Evolutionary conservation across 176 grass and related monocot species (phyloP).

Genomic region (Avena eriantha): DNA sequence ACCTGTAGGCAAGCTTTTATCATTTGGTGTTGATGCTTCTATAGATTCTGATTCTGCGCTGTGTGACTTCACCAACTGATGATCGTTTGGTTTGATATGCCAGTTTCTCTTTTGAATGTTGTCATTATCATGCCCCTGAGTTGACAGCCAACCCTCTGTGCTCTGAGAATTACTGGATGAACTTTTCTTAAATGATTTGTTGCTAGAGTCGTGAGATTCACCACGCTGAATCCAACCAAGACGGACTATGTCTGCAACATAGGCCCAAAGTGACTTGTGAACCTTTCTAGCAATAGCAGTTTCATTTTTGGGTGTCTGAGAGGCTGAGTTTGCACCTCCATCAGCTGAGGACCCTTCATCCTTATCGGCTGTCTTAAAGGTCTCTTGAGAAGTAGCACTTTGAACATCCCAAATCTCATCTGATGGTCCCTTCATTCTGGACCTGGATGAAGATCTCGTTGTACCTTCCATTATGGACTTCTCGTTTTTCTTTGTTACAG

Average conservation of each 20-base stretch:
- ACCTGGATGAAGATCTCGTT: slow-evolving; percentile 56
- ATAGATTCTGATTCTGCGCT: slow-evolving; percentile 45
- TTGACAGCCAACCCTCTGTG: slow-evolving; percentile 84
- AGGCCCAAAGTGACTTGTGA: slow-evolving; percentile 82
- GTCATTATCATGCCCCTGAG: slow-evolving; percentile 64
- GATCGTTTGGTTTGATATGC: slow-evolving; percentile 38
- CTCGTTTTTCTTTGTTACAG: slow-evolving; percentile 44
- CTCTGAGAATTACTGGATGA: slow-evolving; percentile 79
- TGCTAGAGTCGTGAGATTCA: slow-evolving; percentile 58
- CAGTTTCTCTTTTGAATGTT: slow-evolving; percentile 52
- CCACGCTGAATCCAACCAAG: slow-evolving; percentile 73
- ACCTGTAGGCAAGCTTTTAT: slow-evolving; percentile 19
- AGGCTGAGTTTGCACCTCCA: slow-evolving; percentile 49
- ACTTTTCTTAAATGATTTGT: slow-evolving; percentile 73
- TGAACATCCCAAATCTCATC: slow-evolving; percentile 75
- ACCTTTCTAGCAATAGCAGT: slow-evolving; percentile 58
- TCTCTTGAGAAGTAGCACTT: slow-evolving; percentile 66
- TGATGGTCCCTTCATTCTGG: slow-evolving; percentile 70
- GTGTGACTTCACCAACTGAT: slow-evolving; percentile 38
- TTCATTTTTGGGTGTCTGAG: slow-evolving; percentile 61
- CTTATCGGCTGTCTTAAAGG: slow-evolving; percentile 56
- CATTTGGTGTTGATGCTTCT: slow-evolving; percentile 40
- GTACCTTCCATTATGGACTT: slow-evolving; percentile 53
- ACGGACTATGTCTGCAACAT: slow-evolving; percentile 88
- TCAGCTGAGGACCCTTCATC: slow-evolving; percentile 51